Percentiles rank a stretch among this genome's conserved stretches.
Evolutionary conservation across 192 early-diverging fungal genomes (phyloP).

Genomic region (Helicostylum pulchrum): DNA sequence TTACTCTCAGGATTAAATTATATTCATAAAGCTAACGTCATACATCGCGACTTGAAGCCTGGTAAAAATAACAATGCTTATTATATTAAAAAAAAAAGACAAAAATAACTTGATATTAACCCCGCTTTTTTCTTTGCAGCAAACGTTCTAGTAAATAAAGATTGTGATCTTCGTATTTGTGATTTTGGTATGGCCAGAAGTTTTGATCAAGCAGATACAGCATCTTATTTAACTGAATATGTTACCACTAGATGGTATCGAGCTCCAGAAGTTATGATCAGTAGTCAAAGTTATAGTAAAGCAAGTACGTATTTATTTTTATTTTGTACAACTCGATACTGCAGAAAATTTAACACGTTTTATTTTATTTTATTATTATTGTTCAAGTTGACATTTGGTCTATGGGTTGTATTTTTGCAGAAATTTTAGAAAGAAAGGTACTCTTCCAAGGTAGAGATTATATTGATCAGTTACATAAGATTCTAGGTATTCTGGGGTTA

Average conservation of each 20-base stretch:
- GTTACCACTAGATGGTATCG: constrained; percentile 96
- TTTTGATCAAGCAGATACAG: constrained; percentile 62
- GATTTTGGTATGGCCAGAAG: constrained; percentile 96
- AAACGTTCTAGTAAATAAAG: constrained; percentile 84
- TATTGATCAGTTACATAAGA: constrained; percentile 91
- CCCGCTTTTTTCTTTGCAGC: constrained; percentile 19
- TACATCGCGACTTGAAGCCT: constrained; percentile 92
- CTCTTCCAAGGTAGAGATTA: constrained; percentile 90
- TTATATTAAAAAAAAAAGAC: not conserved
- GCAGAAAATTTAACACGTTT: not conserved
- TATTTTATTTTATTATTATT: not conserved
- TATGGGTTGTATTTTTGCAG: constrained; percentile 94
- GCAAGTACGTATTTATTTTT: constrained; percentile 50
- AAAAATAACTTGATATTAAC: not conserved
- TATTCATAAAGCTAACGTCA: constrained; percentile 67
- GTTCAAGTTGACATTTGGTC: constrained; percentile 82
- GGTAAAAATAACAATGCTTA: constrained; percentile 33
- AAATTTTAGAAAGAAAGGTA: constrained; percentile 75
- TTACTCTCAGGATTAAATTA: constrained; percentile 65
- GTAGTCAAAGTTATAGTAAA: constrained; percentile 86
- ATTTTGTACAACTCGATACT: not conserved
- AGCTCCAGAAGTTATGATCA: constrained; percentile 92
- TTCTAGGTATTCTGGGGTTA: constrained; percentile 82
- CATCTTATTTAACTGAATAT: constrained; percentile 87
- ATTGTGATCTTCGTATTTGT: constrained; percentile 92